Evolutionary conservation across 1,284 basidiomycete species (phyloP), one percentile per base, ranked within the genome.

Genomic region (Acaromyces ingoldii): DNA sequence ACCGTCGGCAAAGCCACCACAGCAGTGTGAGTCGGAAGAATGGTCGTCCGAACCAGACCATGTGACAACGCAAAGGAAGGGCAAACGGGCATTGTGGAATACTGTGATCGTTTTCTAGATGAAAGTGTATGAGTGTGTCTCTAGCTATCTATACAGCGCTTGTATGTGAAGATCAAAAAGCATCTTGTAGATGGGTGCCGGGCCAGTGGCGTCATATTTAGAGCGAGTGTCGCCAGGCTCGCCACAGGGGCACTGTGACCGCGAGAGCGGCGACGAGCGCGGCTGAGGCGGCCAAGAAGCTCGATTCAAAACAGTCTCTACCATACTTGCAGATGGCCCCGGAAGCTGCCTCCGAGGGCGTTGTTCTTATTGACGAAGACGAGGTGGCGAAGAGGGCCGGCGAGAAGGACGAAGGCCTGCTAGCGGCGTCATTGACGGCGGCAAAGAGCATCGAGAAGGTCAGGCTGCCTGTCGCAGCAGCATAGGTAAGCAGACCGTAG

Each of bases 401-500:
- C 19, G 48, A 24, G 13, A 50, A 2, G 10, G 11, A 38, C 28
- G 15, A 30, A 38, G n/a, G 26, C 47, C 41, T 30, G 39, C 15
- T 34, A 43, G 19, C 53, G 33, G 19, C 29, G 28, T 58, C 57
- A 33, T 30, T 39, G 37, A 58, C 31, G 13, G 44, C 30, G 6
- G 55, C 58, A 39, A 54, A 61, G n/a, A 61, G 36, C 44, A 61
- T 44, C 10, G 56, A 51, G 31, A 49, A 61, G 36, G 30, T 41
- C 13, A 58, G 31, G 21, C 30, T 38, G 26, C 58, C 58, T 9
- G 38, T 31, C 13, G 58, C 58, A 34, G 50, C 46, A 13, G 51
- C 31, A 33, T 61, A 61, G 21, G 38, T 45, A 3, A 58, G 41
- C 13, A 51, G 11, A 13, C 58, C 58, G 49, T 50, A 61, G 21